Evolutionary conservation across 768 basidiomycete species (phyloP).

Genomic region (Auriscalpium microsporum): DNA sequence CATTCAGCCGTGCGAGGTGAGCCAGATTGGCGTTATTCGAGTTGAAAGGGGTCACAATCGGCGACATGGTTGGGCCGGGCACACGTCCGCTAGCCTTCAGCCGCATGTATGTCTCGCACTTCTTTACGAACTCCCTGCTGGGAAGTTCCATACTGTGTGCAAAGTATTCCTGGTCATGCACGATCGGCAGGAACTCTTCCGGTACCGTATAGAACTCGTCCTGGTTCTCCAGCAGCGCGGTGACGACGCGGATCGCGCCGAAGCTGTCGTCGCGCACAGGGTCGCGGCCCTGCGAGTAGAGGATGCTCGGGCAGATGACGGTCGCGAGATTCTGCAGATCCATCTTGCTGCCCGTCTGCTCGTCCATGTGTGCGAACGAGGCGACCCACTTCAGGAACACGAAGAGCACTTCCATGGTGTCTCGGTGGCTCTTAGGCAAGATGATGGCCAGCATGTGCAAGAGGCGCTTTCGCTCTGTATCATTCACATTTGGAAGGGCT

Average conservation of each 20-base stretch:
- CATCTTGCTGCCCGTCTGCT: constrained; percentile 98
- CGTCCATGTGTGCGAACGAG: constrained; percentile 96
- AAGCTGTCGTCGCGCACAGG: constrained; percentile 92
- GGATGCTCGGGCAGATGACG: constrained; percentile 96
- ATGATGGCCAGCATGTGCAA: constrained; percentile 82
- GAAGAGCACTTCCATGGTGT: constrained; percentile 96
- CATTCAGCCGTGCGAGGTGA: constrained; percentile 10
- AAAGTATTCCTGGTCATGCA: constrained; percentile 91
- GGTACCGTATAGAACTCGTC: constrained; percentile 97
- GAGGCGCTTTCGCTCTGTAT: constrained; percentile 71
- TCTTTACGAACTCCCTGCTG: constrained; percentile 92
- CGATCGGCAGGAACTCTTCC: constrained; percentile 75
- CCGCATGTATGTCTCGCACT: constrained; percentile 85
- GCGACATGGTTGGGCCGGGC: constrained; percentile 26
- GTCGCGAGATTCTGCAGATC: constrained; percentile 92
- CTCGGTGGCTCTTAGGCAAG: constrained; percentile 88
- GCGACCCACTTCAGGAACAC: constrained; percentile 99
- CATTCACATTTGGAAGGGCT: constrained; percentile 53
- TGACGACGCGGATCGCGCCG: constrained; percentile 75
- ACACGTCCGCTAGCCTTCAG: constrained; percentile 56
- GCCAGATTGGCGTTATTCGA: constrained; percentile 21
- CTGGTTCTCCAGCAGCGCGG: constrained; percentile 81
- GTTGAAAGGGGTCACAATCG: constrained; percentile 31
- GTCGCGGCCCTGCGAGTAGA: constrained; percentile 81
- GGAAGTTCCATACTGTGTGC: constrained; percentile 81